A percentile compares a stretch with the other conserved stretches of the same genome.
phyloP scores from a whole-genome alignment of 2,329 filamentous ascomycete species.

The Allantophomopsis lycopodina region DNA sequence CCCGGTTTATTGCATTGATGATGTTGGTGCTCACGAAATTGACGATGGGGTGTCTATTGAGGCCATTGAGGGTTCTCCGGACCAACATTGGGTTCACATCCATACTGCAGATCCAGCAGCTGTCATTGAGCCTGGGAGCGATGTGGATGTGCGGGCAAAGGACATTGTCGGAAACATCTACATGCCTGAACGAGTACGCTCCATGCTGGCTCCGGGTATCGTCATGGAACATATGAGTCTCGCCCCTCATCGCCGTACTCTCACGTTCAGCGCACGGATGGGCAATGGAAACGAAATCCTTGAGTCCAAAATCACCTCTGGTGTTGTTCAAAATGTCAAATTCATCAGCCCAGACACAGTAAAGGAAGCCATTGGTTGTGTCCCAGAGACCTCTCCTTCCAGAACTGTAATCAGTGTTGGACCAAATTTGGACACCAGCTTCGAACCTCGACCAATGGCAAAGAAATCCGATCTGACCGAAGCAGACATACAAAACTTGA shows the following conservation, averaged over 20 bases:
- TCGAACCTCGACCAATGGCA: not conserved
- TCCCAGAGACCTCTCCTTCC: slow-evolving; percentile 9
- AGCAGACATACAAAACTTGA: not conserved
- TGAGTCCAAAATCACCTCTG: slow-evolving; percentile 38
- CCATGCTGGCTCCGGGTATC: slow-evolving; percentile 41
- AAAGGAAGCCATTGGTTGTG: slow-evolving; percentile 15
- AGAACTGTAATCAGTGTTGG: slow-evolving; percentile 16
- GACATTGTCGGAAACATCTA: slow-evolving; percentile 46
- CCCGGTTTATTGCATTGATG: slow-evolving; percentile 62
- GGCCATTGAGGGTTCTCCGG: slow-evolving; percentile 26
- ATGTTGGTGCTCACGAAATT: slow-evolving; percentile 50
- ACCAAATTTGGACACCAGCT: not conserved
- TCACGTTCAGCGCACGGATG: slow-evolving; percentile 50
- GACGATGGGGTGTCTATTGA: slow-evolving; percentile 71
- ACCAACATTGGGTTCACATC: slow-evolving; percentile 61
- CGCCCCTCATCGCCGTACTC: slow-evolving; percentile 30
- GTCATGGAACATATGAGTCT: slow-evolving; percentile 41
- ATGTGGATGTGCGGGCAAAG: slow-evolving; percentile 45
- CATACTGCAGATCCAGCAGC: slow-evolving; percentile 72
- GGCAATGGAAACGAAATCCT: slow-evolving; percentile 36
- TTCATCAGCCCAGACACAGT: slow-evolving; percentile 41
- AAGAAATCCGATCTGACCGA: not conserved
- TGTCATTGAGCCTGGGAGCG: slow-evolving; percentile 43
- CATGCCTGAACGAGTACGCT: slow-evolving; percentile 38
- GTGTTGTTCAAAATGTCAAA: slow-evolving; percentile 36